Base-by-base conservation (phyloP, 2,329 filamentous ascomycete genomes). In the Sporothrix inflata region DNA sequence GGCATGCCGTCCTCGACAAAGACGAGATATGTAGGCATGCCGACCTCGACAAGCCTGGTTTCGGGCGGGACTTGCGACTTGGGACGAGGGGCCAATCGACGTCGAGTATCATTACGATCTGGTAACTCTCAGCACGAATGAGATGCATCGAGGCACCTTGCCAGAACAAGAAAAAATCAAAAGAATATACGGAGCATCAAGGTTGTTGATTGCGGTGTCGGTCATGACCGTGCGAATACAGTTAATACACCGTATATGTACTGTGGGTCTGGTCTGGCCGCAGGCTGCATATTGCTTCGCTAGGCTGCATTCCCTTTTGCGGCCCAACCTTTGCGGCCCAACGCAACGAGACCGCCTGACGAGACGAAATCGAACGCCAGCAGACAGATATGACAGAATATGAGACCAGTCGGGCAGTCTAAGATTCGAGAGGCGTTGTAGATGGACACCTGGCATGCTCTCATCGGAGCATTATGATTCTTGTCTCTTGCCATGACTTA, bases 211-310 rank as follows among this genome's bases (percentile, higher is more conserved):
- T n/a, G 16, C 19, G 16, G 24, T 21, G 11, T 42, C 7, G 19
- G 11, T 1, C 12, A 16, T 45, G 11, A 8, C 24, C n/a, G 57
- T 42, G 49, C 24, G 21, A 16, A 65, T 84, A 55, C 57, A 30
- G 55, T 63, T 9, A 19, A 30, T 24, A 16, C 24, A 51, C 47
- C 34, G 27, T 40, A 14, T 11, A 24, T 16, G 7, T 49, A 49
- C 60, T 21, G 34, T 61, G 16, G 6, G 11, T 3, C 16, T 40
- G 19, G 8, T 8, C 24, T 21, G 38, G 60, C 34, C 12, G n/a
- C 30, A 61, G 27, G 55, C 53, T 45, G 53, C 63, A 61, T 27
- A 14, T 51, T 72, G 51, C 51, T 69, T 57, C 53, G 42, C 71
- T 40, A 63, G 30, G 45, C 19, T 55, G 61, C 70, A 63, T 45